Evolutionary conservation across 768 basidiomycete species (phyloP), one percentile per base, ranked within the genome.

Genomic region (Russula ochroleuca): DNA sequence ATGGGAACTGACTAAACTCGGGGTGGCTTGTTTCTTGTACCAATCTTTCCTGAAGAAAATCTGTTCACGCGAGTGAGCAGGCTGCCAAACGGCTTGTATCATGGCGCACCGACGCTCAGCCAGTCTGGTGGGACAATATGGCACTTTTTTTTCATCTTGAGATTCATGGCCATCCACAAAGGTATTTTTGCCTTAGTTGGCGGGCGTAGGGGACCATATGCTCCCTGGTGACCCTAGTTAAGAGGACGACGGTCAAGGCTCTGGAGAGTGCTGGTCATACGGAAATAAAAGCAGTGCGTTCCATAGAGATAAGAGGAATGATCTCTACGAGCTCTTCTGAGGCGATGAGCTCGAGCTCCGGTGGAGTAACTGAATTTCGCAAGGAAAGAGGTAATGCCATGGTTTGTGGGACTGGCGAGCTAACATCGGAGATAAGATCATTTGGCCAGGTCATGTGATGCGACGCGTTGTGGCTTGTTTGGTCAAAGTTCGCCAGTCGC

Each of bases 71-170:
- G 14, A 13, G n/a, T 45, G 11, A 33, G 63, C 38, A 40, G 5
- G 33, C 28, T 3, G 17, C 9, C 23, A 35, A 23, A 40, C 1
- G 49, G 3, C 3, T 9, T 31, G 14, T n/a, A 8, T n/a, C 25
- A 15, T 19, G 40, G 76, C 89, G 64, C 66, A 95, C 94, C 93
- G 47, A 90, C 83, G 66, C 79, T 84, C 33, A 99, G 78, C 97
- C 97, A 99, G 35, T 82, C 80, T 3, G 97, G 97, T 1, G 93
- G 81, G 15, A 98, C 80, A 55, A 99, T 93, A 68, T 92, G 86
- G 66, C 96, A 98, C 75, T 94, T 95, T 73, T 91, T 90, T 80
- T 98, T 97, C 71, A 87, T 73, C 76, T 99, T 99, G 55, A 98
- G 78, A 71, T 96, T 93, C 3, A 91, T 78, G 0, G 96, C 97